A percentile compares a stretch with the other conserved stretches of the same genome.
Evolutionary conservation across 495 filamentous ascomycete species (phyloP).

Genomic region (Aspergillus panamensis): DNA sequence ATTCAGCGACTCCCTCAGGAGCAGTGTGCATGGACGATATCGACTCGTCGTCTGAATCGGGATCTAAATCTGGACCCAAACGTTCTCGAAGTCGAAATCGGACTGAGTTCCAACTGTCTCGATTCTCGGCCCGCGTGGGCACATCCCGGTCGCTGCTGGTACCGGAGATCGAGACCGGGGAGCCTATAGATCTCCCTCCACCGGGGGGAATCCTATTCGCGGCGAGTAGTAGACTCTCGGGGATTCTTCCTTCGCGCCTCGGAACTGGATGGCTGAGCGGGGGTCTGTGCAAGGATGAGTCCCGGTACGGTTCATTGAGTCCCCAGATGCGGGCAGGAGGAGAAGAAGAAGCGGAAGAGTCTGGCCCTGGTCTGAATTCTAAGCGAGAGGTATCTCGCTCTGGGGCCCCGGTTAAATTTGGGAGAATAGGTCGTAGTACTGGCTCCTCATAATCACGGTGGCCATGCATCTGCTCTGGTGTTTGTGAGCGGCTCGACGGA

Average conservation of each 20-base stretch:
- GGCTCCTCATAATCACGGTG: not conserved
- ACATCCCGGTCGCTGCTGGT: not conserved
- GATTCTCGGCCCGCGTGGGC: not conserved
- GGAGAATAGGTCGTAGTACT: not conserved
- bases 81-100: not conserved
- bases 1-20: constrained; percentile 12
- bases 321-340: not conserved
- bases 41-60: constrained; percentile 16
- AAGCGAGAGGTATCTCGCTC: not conserved
- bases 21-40: constrained; percentile 28
- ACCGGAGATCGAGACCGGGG: constrained; percentile 1
- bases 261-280: constrained; percentile 3
- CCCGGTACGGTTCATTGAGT: not conserved
- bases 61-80: not conserved
- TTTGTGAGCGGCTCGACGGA: constrained; percentile 25
- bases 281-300: not conserved
- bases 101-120: not conserved
- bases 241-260: not conserved
- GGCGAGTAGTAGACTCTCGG: not conserved
- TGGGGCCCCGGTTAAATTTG: not conserved
- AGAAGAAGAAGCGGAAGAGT: not conserved
- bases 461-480: constrained; percentile 25
- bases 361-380: not conserved
- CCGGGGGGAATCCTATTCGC: not conserved
- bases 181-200: not conserved